Evolutionary conservation across 441 rosid species (phyloP).

Genomic region (Populus hybrid): DNA sequence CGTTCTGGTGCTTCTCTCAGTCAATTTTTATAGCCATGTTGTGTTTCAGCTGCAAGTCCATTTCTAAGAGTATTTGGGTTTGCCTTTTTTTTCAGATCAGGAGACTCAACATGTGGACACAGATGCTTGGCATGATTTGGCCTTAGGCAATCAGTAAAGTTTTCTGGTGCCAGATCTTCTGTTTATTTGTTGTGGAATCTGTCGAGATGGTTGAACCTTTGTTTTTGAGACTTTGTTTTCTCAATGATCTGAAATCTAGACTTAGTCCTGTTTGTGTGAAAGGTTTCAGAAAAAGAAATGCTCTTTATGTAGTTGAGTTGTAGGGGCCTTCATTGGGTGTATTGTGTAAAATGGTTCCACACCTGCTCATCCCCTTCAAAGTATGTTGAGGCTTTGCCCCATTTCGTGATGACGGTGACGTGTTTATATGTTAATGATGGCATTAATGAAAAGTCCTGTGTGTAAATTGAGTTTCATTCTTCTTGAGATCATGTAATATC

Average conservation of each 20-base stretch:
- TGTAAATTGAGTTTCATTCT: neutral
- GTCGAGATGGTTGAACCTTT: neutral
- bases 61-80: neutral
- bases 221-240: neutral
- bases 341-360: neutral
- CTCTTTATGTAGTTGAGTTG: neutral
- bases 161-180: constrained; percentile 1
- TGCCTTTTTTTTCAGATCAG: constrained; percentile 47
- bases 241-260: neutral
- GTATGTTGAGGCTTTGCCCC: neutral
- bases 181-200: constrained; percentile 1
- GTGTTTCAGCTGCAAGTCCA: neutral
- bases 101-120: constrained; percentile 61
- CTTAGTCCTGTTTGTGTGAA: neutral
- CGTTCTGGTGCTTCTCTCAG: neutral
- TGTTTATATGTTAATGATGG: neutral
- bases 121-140: constrained; percentile 82
- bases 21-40: neutral
- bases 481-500: neutral
- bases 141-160: constrained; percentile 48
- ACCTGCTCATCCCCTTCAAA: neutral
- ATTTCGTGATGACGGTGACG: neutral
- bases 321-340: neutral
- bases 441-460: neutral
- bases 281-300: neutral